phyloP scores from a whole-genome alignment of 2,329 filamentous ascomycete species.

The Colletotrichum sublineola region DNA sequence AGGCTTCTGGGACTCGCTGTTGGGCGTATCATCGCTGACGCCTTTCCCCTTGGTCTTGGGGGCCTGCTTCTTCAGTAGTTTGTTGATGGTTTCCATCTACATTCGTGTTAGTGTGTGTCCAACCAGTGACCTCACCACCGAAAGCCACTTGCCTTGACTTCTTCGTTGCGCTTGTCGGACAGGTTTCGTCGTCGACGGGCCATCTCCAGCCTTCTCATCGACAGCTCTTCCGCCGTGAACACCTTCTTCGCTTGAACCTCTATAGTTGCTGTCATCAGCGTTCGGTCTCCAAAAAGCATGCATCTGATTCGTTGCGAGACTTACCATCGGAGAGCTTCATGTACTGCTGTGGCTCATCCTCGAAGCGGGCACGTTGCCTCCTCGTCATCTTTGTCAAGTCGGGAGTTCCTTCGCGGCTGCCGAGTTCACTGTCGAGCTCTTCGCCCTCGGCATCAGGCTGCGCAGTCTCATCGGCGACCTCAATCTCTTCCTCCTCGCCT shows the following conservation, averaged over 20 bases:
- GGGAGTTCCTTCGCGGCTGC: conserved; percentile 64
- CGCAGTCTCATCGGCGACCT: conserved; percentile 44
- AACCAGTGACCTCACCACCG: too few species aligned
- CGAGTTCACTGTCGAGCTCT: conserved; percentile 60
- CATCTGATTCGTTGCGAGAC: conserved; percentile 41
- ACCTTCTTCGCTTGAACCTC: conserved; percentile 75
- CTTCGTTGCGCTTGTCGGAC: conserved; percentile 74
- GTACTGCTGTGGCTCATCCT: conserved; percentile 66
- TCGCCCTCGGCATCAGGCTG: conserved; percentile 56
- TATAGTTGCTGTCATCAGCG: conserved; percentile 48
- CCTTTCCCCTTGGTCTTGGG: conserved; percentile 76
- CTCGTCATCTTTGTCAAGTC: conserved; percentile 73
- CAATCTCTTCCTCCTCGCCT: conserved; percentile 57
- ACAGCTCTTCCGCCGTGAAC: conserved; percentile 72
- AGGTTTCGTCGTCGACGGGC: conserved; percentile 71
- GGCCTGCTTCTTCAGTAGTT: conserved; percentile 87
- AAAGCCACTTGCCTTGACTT: conserved; percentile 66
- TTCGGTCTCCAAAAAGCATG: conserved; percentile 13
- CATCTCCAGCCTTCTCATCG: conserved; percentile 74
- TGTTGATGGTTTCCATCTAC: conserved; percentile 92
- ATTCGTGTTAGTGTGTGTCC: neutral
- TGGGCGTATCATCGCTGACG: conserved; percentile 63
- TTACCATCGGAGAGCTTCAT: conserved; percentile 73
- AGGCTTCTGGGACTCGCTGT: conserved; percentile 62
- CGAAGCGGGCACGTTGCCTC: conserved; percentile 70